Percentiles rank a stretch among this genome's conserved stretches.
Conservation (phyloP, 331 rosid genomes). For the Quercus phellos region DNA sequence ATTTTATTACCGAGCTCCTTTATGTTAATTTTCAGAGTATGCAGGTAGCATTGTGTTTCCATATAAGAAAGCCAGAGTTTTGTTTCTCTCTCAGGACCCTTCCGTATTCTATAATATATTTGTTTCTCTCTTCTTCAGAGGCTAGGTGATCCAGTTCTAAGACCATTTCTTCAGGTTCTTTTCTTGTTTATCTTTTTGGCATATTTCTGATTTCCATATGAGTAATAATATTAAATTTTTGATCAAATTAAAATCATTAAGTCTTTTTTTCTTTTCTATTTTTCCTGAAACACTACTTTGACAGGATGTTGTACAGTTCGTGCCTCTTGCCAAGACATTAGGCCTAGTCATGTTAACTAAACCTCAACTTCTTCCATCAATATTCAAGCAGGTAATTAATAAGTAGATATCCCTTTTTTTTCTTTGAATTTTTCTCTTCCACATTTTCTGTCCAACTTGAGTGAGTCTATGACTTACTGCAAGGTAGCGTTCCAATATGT, state of each 20-base stretch:
- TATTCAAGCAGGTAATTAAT: constrained; percentile 74
- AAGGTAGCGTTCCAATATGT: background rate
- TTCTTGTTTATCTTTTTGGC: constrained; percentile 2
- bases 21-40: constrained; percentile 65
- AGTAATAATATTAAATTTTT: background rate
- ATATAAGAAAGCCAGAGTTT: background rate
- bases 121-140: constrained; percentile 39
- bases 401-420: background rate
- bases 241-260: constrained; percentile 1
- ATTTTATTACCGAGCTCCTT: constrained; percentile 86
- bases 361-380: constrained; percentile 84
- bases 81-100: background rate
- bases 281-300: constrained; percentile 4
- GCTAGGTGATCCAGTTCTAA: constrained; percentile 88
- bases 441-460: background rate
- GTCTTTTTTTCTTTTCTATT: background rate
- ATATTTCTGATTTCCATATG: background rate
- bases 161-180: constrained; percentile 90
- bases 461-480: background rate
- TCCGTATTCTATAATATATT: background rate
- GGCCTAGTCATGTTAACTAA: constrained; percentile 82
- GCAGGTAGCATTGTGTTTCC: constrained; percentile 48
- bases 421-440: background rate
- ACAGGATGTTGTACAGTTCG: constrained; percentile 96
- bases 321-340: constrained; percentile 82